These are phyloP conservation scores for Phytophthora crassamura DNA, from an alignment of 352 stramenopile genomes.

Conservation along the genomic window DNA sequence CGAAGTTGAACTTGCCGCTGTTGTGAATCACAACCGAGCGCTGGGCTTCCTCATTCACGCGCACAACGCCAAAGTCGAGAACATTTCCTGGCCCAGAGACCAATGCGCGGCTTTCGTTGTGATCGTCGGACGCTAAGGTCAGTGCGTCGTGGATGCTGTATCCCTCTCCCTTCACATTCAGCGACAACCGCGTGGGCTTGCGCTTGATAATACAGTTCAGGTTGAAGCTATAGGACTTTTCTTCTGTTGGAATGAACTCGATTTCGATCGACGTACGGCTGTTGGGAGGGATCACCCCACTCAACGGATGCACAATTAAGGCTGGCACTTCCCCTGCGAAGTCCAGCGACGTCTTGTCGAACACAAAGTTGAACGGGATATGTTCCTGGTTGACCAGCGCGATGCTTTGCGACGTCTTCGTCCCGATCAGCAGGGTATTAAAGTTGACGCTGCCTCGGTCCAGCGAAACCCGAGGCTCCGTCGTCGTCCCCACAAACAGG, in stretches of 20 bases:
- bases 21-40: conserved; percentile 89
- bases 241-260: conserved; percentile 91
- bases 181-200: conserved; percentile 90
- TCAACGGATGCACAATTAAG: conserved; percentile 87
- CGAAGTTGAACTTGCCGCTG: conserved; percentile 95
- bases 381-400: conserved; percentile 93
- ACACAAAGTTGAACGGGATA: conserved; percentile 95
- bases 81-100: conserved; percentile 41
- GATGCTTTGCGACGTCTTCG: conserved; percentile 86
- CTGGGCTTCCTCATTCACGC: conserved; percentile 80
- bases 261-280: conserved; percentile 83
- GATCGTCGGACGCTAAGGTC: conserved; percentile 45
- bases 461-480: conserved; percentile 90
- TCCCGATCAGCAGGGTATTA: conserved; percentile 91
- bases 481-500: conserved; percentile 92
- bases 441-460: conserved; percentile 93
- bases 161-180: conserved; percentile 96
- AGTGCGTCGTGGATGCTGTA: conserved; percentile 92
- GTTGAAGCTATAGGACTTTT: conserved; percentile 95
- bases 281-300: conserved; percentile 90
- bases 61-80: conserved; percentile 90
- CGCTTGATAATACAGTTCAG: conserved; percentile 92
- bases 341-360: conserved; percentile 90
- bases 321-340: conserved; percentile 82
- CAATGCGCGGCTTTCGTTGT: conserved; percentile 46